Base-by-base conservation (phyloP, 345 rosid species). In the Excoecaria cochinchinensis region DNA sequence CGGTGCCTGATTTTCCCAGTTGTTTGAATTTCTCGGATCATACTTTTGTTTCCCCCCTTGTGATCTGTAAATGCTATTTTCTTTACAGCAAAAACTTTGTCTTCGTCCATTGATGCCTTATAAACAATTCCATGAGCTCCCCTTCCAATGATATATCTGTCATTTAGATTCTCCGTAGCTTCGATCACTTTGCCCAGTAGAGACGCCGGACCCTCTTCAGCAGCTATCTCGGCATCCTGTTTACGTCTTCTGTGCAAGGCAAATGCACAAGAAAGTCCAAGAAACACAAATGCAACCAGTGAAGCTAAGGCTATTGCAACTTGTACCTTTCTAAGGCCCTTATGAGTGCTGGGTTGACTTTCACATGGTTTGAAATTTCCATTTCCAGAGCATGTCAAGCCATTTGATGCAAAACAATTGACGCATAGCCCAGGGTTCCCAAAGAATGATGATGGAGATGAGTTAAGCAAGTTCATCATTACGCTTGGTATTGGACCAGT, bases 101-200 rank as follows among this genome's bases (percentile, higher is more conserved):
- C 86, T 1, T 85, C 82, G 6, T 78, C 84, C 71, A 92, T 24
- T 15, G 82, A 76, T 38, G 89, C 97, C 84, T 85, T 92, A 70
- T 85, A 94, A 12, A 94, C 92, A 48, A 83, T 81, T 70, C 98
- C 98, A 52, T 93, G 98, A 24, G 87, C 89, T 75, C 97, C 98
- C 78, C 82, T 89, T 38, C 97, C 98, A 10, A 93, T 83, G 76
- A 89, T 82, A 58, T 86, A 84, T 69, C 68, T 86, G 50, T 87
- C 94, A 39, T 80, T 77, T 13, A 93, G 90, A 71, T 93, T 91
- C 69, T 87, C 95, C 0, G 95, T 90, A 42, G 93, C 98, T 77
- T 82, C 83, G 73, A 89, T 85, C 74, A 88, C 90, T 81, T 89
- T 70, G 62, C 69, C 80, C 17, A 90, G 86, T 22, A 90, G 84